phyloP scores from a whole-genome alignment of 1,284 basidiomycete species.

The Apiotrichum laibachii region DNA sequence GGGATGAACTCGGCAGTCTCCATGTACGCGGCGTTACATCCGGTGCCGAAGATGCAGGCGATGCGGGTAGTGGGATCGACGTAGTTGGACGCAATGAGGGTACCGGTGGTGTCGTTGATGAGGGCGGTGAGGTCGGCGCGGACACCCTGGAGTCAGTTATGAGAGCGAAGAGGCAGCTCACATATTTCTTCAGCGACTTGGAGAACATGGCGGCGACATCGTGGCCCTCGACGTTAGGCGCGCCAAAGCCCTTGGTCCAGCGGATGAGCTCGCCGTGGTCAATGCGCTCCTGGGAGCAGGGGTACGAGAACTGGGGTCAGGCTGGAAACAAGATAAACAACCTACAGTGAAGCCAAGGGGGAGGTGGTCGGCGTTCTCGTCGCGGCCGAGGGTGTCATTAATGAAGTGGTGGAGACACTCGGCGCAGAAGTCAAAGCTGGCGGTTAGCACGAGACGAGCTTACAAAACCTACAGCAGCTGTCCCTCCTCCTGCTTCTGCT shows the following conservation, averaged over 20 bases:
- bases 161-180: constrained; percentile 26
- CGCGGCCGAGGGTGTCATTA: constrained; percentile 59
- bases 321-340: constrained; percentile 15
- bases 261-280: constrained; percentile 93
- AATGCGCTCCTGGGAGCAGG: constrained; percentile 86
- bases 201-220: constrained; percentile 93
- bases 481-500: constrained; percentile 97
- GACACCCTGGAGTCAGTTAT: constrained; percentile 43
- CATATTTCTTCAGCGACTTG: constrained; percentile 68
- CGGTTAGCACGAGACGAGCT: too few relatives aligned
- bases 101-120: constrained; percentile 97
- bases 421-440: constrained; percentile 89
- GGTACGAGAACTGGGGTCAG: constrained; percentile 76
- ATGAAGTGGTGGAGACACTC: constrained; percentile 89
- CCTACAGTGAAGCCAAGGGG: constrained; percentile 90
- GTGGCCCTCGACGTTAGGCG: constrained; percentile 83
- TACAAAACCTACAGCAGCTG: constrained; percentile 63
- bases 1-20: constrained; percentile 74
- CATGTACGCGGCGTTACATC: constrained; percentile 98
- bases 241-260: constrained; percentile 99
- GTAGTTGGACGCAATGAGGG: constrained; percentile 94
- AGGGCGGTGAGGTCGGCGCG: constrained; percentile 77
- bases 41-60: constrained; percentile 95
- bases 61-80: constrained; percentile 88
- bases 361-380: constrained; percentile 68